Conservation (phyloP, 1,139 yeast genomes). For the Yamadazyma pseudoaaseri region DNA sequence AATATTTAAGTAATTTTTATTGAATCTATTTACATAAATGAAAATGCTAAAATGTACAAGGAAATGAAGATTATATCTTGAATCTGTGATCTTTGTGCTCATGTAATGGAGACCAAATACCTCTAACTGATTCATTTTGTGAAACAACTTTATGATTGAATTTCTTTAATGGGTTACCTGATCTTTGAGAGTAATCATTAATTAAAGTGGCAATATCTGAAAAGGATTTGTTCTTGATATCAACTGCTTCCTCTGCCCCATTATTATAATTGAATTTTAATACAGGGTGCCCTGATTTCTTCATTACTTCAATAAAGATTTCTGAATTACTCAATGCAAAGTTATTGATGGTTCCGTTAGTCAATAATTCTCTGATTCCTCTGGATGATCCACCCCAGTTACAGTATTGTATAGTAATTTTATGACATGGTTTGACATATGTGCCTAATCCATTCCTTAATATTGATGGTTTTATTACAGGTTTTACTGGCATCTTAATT, state of each 20-base stretch:
- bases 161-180: constrained; percentile 42
- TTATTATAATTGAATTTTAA: constrained; percentile 64
- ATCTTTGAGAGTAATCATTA: constrained; percentile 46
- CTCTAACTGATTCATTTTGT: constrained; percentile 83
- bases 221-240: constrained; percentile 53
- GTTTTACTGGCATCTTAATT: constrained; percentile 43
- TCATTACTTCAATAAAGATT: constrained; percentile 68
- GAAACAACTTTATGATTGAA: constrained; percentile 72
- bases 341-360: constrained; percentile 49
- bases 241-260: constrained; percentile 37
- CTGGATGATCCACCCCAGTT: constrained; percentile 95
- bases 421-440: constrained; percentile 71
- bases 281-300: constrained; percentile 81
- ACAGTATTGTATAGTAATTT: constrained; percentile 73
- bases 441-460: constrained; percentile 84
- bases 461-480: constrained; percentile 52
- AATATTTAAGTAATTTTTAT: not conserved
- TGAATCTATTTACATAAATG: constrained; percentile 37
- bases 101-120: constrained; percentile 97
- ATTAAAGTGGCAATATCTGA: constrained; percentile 62
- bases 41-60: constrained; percentile 1
- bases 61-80: constrained; percentile 45
- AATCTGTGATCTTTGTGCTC: constrained; percentile 66
- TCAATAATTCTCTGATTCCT: constrained; percentile 73
- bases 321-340: constrained; percentile 62